phyloP scores from a whole-genome alignment of 495 filamentous ascomycete species.

The Penicillium daleae region DNA sequence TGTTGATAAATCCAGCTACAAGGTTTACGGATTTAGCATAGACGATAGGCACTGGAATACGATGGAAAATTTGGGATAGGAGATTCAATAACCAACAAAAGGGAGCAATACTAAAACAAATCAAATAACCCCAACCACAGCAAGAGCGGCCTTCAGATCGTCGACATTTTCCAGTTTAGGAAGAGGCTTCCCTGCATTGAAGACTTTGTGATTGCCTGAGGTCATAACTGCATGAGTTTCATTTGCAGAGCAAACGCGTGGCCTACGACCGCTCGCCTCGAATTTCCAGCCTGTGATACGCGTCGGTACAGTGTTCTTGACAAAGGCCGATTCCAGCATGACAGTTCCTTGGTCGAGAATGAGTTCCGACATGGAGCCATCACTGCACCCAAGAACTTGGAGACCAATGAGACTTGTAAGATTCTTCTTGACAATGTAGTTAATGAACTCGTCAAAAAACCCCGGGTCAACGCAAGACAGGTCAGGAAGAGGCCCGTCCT shows the following conservation, averaged over 20 bases:
- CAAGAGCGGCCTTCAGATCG: constrained; percentile 8
- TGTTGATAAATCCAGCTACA: constrained; percentile 39
- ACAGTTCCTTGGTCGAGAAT: constrained; percentile 12
- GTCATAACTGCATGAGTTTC: constrained; percentile 5
- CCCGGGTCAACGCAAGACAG: constrained; percentile 12
- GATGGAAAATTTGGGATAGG: constrained; percentile 3
- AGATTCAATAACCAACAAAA: too few species aligned
- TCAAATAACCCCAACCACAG: constrained; percentile 5
- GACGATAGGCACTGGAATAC: too few species aligned
- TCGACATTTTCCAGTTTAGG: constrained; percentile 6
- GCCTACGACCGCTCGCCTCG: constrained; percentile 3
- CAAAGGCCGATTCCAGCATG: not conserved
- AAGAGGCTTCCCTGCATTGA: constrained; percentile 9
- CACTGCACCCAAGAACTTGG: constrained; percentile 12
- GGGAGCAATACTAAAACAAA: not conserved
- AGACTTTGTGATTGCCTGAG: constrained; percentile 4
- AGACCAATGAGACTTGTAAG: constrained; percentile 16
- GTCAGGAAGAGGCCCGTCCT: constrained; percentile 18
- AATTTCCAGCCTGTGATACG: constrained; percentile 4
- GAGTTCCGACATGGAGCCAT: constrained; percentile 11
- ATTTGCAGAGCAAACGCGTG: constrained; percentile 6
- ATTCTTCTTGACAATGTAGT: constrained; percentile 15
- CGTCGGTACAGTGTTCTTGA: constrained; percentile 6
- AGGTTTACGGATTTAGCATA: constrained; percentile 35
- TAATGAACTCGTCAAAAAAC: constrained; percentile 11